A percentile compares a stretch with the other conserved stretches of the same genome.
These are phyloP conservation scores for Ogataea naganishii DNA, from an alignment of 805 yeast species.

Conservation along the genomic window DNA sequence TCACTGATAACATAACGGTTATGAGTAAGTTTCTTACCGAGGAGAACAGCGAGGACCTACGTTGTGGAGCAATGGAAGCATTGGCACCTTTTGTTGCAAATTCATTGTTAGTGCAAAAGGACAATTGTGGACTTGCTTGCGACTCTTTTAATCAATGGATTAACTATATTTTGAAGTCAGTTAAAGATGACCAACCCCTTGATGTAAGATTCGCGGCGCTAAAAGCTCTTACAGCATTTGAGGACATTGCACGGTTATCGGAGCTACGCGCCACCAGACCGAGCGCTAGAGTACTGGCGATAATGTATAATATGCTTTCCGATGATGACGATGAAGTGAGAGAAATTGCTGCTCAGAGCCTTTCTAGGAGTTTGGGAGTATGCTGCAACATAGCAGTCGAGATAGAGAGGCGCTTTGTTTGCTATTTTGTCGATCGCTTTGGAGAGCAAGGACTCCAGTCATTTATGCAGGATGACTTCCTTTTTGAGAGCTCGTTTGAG, in stretches of 20 bases:
- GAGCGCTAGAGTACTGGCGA: conserved; percentile 6
- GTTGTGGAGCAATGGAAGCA: conserved; percentile 39
- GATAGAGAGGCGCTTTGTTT: conserved; percentile 19
- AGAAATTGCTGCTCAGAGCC: conserved; percentile 31
- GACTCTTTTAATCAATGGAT: conserved; percentile 19
- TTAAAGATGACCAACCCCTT: conserved; percentile 36
- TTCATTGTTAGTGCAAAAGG: conserved; percentile 5
- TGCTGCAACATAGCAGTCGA: conserved; percentile 19
- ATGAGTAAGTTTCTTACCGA: conserved; percentile 23
- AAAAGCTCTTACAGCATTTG: conserved; percentile 29
- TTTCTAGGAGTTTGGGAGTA: conserved; percentile 23
- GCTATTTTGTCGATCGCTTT: conserved; percentile 4
- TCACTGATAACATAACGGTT: conserved; percentile 15
- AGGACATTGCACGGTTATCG: neutral
- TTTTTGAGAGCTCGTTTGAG: conserved; percentile 4
- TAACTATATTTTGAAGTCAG: conserved; percentile 15
- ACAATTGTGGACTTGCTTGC: neutral
- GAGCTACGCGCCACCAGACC: conserved; percentile 1
- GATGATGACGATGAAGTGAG: conserved; percentile 69
- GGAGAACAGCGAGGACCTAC: conserved; percentile 35
- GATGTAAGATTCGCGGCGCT: conserved; percentile 38
- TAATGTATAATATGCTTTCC: conserved; percentile 29
- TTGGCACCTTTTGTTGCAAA: conserved; percentile 34
- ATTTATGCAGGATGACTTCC: conserved; percentile 4
- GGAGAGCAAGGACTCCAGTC: neutral